phyloP scores from a whole-genome alignment of 495 filamentous ascomycete genomes.

The Pyrenula aspistea region DNA sequence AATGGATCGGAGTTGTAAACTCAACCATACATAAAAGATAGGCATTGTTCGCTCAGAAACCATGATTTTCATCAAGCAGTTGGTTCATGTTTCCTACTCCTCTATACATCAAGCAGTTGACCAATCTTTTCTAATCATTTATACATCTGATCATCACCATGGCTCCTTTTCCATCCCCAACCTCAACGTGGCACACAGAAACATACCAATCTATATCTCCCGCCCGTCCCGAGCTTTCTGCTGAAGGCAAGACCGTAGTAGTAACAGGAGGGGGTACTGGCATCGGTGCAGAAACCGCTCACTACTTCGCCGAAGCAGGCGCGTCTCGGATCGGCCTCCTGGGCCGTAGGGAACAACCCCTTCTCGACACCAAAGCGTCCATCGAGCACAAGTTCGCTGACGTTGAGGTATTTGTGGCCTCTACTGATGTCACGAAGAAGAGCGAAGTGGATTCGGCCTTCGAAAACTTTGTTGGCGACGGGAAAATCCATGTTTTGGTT shows the following conservation, averaged over 20 bases:
- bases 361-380: slow-evolving; percentile 8
- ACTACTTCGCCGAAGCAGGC: slow-evolving; percentile 27
- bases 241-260: slow-evolving; percentile 11
- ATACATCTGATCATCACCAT: not conserved
- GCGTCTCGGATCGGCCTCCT: slow-evolving; percentile 24
- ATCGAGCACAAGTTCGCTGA: slow-evolving; percentile 6
- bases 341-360: slow-evolving; percentile 20
- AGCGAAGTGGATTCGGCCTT: slow-evolving; percentile 3
- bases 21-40: not conserved
- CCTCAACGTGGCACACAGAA: slow-evolving; percentile 9
- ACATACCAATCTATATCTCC: slow-evolving; percentile 12
- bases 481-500: slow-evolving; percentile 10
- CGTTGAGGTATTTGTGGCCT: slow-evolving; percentile 8
- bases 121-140: too few relatives aligned
- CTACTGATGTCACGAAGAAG: slow-evolving; percentile 8
- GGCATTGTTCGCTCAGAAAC: not conserved
- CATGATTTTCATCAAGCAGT: not conserved
- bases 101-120: too few relatives aligned
- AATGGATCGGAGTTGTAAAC: not conserved
- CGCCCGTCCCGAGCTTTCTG: slow-evolving; percentile 11
- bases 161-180: slow-evolving; percentile 9
- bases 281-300: slow-evolving; percentile 30
- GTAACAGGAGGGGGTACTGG: slow-evolving; percentile 19
- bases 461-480: slow-evolving; percentile 3
- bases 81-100: too few relatives aligned